Conservation (phyloP, 257 asterid genomes). For the Solanum phureja region DNA sequence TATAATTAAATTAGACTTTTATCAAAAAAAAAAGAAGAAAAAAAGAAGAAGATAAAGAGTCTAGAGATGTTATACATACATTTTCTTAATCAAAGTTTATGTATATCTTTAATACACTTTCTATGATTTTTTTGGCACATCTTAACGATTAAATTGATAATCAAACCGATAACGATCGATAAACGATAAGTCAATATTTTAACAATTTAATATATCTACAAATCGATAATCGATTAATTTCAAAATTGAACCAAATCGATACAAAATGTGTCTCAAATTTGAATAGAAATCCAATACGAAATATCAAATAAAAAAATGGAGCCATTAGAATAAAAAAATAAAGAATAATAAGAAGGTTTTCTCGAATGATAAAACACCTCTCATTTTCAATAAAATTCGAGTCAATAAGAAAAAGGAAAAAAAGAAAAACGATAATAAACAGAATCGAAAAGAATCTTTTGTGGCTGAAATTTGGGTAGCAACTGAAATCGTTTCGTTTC, state of each 20-base stretch:
- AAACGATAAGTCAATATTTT: fast-evolving
- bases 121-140: fast-evolving
- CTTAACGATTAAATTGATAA: too few relatives aligned
- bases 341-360: not conserved
- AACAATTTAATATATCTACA: too few relatives aligned
- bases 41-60: not conserved
- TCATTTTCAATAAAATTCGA: not conserved
- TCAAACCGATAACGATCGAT: too few relatives aligned
- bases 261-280: not conserved
- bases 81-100: not conserved
- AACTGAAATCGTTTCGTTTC: not conserved
- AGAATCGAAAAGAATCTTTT: not conserved
- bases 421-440: not conserved
- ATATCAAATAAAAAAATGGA: not conserved
- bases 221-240: too few relatives aligned
- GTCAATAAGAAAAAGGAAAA: too few relatives aligned
- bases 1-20: too few relatives aligned
- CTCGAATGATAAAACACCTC: too few relatives aligned
- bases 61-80: not conserved
- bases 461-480: slow-evolving; percentile 10
- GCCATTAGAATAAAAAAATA: too few relatives aligned
- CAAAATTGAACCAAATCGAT: too few relatives aligned
- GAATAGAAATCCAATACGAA: too few relatives aligned
- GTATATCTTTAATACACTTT: too few relatives aligned
- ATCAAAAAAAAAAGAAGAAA: too few relatives aligned